Percentiles rank a stretch among this genome's conserved stretches.
phyloP scores from a whole-genome alignment of 148 eudicot species.

The Vaccinium vitisidaea region DNA sequence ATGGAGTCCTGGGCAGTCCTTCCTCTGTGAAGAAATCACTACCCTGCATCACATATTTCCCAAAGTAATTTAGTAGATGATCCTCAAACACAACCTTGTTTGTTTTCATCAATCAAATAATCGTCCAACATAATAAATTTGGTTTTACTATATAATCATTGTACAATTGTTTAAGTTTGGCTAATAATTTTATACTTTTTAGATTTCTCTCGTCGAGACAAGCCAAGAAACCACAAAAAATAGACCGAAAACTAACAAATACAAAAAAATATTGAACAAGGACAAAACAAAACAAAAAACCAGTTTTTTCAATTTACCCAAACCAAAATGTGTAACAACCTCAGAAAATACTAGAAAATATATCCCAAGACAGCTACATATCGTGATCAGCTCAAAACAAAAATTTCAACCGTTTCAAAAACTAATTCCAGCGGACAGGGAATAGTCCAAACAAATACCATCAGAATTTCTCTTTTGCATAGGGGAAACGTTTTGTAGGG shows the following conservation, averaged over 20 bases:
- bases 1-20: constrained; percentile 86
- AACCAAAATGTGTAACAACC: neutral
- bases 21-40: constrained; percentile 65
- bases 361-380: constrained; percentile 46
- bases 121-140: too few species aligned
- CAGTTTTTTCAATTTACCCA: too few species aligned
- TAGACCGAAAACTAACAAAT: too few species aligned
- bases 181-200: too few species aligned
- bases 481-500: constrained; percentile 51
- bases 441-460: constrained; percentile 50
- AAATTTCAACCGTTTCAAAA: constrained; percentile 10
- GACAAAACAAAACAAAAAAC: too few species aligned
- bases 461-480: constrained; percentile 49
- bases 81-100: too few species aligned
- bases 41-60: constrained; percentile 37
- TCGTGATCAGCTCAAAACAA: constrained; percentile 29
- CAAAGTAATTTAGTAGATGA: neutral
- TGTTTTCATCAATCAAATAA: too few species aligned
- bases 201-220: too few species aligned
- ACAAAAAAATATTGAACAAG: too few species aligned
- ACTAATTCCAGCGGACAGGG: constrained; percentile 18
- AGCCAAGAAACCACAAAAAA: too few species aligned
- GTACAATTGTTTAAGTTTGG: neutral
- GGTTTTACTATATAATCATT: too few species aligned
- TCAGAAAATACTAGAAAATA: neutral